Conservation (phyloP, 306 rosid species). For the Gleditsia sinensis region DNA sequence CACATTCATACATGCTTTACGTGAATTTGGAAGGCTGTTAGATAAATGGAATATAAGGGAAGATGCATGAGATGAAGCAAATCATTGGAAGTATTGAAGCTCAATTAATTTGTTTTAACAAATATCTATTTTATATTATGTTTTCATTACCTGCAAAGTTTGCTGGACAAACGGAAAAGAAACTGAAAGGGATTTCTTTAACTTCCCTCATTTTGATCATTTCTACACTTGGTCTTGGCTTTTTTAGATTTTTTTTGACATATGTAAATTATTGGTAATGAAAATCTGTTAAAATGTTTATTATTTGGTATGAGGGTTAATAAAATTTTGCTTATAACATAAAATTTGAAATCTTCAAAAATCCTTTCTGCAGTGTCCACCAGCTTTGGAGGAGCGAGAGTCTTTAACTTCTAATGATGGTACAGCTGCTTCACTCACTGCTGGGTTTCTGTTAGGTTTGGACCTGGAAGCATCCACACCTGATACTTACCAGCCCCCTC, state of each 20-base stretch:
- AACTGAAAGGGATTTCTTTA: constrained; percentile 4
- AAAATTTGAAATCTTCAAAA: constrained; percentile 15
- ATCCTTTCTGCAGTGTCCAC: constrained; percentile 60
- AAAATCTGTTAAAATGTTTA: constrained; percentile 3
- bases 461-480: constrained; percentile 58
- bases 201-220: constrained; percentile 17
- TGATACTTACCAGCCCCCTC: constrained; percentile 72
- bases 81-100: neutral
- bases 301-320: neutral
- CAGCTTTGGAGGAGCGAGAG: constrained; percentile 56
- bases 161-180: neutral
- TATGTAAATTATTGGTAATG: constrained; percentile 10
- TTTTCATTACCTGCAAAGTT: neutral
- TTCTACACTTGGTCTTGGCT: constrained; percentile 14
- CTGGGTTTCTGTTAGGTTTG: constrained; percentile 50
- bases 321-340: constrained; percentile 1
- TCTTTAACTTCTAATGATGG: constrained; percentile 47
- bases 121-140: neutral
- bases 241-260: neutral
- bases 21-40: no score
- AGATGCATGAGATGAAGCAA: no score
- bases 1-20: neutral
- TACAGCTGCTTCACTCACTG: constrained; percentile 37
- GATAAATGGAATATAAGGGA: no score
- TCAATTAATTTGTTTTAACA: neutral